Conservation (phyloP, 2,329 filamentous ascomycete genomes). For the Trichoderma polysporum region DNA sequence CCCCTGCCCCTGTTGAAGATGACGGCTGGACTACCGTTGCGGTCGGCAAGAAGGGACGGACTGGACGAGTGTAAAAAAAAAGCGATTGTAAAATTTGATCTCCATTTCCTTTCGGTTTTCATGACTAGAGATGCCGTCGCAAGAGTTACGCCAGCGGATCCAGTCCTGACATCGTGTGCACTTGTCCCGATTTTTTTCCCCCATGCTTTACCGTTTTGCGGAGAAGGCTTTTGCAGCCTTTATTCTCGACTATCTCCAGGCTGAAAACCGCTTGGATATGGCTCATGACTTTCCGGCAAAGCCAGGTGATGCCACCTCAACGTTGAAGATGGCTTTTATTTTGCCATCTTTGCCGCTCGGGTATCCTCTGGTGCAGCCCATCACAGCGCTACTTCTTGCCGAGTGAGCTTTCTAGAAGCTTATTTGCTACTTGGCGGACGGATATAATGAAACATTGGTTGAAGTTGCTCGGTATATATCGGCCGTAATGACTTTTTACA, state of each 20-base stretch:
- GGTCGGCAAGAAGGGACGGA: conserved; percentile 38
- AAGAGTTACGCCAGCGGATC: conserved; percentile 30
- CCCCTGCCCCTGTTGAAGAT: conserved; percentile 52
- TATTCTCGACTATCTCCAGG: conserved; percentile 5
- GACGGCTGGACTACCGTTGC: conserved; percentile 64
- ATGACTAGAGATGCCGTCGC: conserved; percentile 38
- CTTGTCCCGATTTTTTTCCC: background rate
- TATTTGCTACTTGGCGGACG: background rate
- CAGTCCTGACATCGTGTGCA: conserved; percentile 22
- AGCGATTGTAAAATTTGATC: conserved; percentile 36
- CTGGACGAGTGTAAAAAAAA: conserved; percentile 35
- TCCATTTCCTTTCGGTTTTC: conserved; percentile 35
- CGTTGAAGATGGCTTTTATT: background rate
- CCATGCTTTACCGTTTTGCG: conserved; percentile 7
- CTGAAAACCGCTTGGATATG: conserved; percentile 21
- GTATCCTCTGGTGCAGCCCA: background rate
- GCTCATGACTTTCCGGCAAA: conserved; percentile 4
- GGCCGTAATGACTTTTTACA: background rate
- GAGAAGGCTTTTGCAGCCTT: background rate
- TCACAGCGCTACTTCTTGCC: background rate
- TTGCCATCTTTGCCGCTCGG: background rate
- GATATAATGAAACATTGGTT: background rate
- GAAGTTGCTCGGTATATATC: background rate
- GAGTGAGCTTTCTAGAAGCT: background rate
- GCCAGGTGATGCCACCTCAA: background rate